A percentile compares a stretch with the other conserved stretches of the same genome.
Conservation (phyloP, 768 basidiomycete species). For the Termitomyces sp. region DNA sequence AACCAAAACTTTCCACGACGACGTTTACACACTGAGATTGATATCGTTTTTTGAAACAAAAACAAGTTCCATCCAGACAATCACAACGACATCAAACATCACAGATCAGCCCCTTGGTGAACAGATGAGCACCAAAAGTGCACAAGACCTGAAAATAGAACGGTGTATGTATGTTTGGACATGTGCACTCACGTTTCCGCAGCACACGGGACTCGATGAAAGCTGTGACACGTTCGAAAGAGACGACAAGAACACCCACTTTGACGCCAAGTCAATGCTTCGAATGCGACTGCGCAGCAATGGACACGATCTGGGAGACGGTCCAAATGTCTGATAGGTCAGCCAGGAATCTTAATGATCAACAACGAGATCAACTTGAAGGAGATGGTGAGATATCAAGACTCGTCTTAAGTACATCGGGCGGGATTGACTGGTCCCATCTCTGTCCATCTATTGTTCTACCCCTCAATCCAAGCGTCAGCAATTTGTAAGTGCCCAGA, state of each 20-base stretch:
- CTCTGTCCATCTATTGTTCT: not conserved
- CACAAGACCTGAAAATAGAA: not conserved
- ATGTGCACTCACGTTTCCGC: not conserved
- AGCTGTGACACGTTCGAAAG: not conserved
- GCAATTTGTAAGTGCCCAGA: not conserved
- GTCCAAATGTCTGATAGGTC: not conserved
- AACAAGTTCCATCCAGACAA: not conserved
- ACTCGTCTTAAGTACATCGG: constrained; percentile 6
- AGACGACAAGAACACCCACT: too few relatives aligned
- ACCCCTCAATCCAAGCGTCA: not conserved
- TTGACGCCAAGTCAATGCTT: too few relatives aligned
- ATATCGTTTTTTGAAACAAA: not conserved
- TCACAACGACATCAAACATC: not conserved
- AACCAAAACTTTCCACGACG: not conserved
- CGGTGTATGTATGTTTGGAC: not conserved
- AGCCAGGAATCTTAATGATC: not conserved
- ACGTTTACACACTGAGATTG: too few relatives aligned
- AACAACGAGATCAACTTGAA: not conserved
- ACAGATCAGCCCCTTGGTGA: not conserved
- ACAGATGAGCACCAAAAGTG: not conserved
- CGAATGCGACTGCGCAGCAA: too few relatives aligned
- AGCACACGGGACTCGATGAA: not conserved
- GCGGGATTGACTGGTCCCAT: not conserved
- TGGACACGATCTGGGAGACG: not conserved
- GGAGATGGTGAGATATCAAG: not conserved